These are phyloP conservation scores for Corchorus olitorius DNA, from an alignment of 345 rosid species.

Conservation along the genomic window DNA sequence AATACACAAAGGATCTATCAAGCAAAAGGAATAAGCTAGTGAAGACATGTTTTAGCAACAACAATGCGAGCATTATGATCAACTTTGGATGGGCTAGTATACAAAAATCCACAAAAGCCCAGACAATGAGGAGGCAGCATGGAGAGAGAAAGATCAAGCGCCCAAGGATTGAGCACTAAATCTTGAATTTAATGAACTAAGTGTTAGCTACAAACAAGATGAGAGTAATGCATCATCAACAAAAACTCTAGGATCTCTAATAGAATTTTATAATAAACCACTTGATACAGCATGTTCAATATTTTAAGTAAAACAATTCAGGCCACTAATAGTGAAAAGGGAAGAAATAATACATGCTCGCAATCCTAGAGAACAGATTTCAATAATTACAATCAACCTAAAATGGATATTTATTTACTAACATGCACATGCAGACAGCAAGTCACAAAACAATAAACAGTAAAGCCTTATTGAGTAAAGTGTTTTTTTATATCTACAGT, in stretches of 20 bases:
- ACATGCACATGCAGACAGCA: neutral
- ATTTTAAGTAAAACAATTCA: neutral
- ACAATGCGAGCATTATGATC: neutral
- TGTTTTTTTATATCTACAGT: constrained; percentile 2
- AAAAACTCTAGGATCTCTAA: neutral
- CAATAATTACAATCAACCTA: neutral
- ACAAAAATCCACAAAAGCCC: neutral
- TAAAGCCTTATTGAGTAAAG: constrained; percentile 7
- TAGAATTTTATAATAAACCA: neutral
- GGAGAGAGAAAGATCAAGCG: neutral
- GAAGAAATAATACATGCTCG: neutral
- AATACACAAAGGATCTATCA: neutral
- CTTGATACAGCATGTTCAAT: neutral
- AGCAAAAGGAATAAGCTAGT: neutral
- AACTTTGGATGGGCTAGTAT: neutral
- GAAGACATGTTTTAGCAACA: neutral
- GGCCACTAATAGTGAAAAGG: neutral
- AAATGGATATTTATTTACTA: neutral
- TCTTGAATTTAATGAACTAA: neutral
- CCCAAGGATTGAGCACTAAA: neutral
- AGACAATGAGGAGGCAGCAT: neutral
- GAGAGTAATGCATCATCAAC: neutral
- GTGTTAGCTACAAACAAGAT: neutral
- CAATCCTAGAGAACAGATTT: neutral
- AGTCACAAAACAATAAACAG: neutral